Evolutionary conservation across 208 protist species (phyloP), one percentile per base, ranked within the genome.

Genomic region (Acanthamoeba culbertsoni): DNA sequence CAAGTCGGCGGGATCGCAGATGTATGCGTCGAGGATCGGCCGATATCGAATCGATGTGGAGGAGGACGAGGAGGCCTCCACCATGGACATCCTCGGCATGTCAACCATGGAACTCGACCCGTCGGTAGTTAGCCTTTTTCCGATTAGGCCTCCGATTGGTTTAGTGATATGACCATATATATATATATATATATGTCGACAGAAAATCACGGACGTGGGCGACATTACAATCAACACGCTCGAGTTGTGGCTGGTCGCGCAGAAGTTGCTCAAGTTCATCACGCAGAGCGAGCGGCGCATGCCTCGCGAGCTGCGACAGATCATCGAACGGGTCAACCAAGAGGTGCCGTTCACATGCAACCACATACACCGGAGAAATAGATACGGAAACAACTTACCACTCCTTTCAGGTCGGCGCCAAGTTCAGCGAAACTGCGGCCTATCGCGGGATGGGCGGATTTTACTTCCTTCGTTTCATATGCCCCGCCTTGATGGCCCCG

Each of bases 181-280:
- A n/a, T n/a, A n/a, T n/a, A n/a, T n/a, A n/a, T n/a, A 59, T n/a
- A 59, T n/a, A 59, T 23, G 51, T 59, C 51, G 14, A n/a, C 73
- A 84, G 43, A 84, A 84, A 57, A 10, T 84, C 12, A 45, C 48
- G 14, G 73, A 84, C 26, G 73, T 45, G 2, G 28, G 43, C 7
- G 73, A 84, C 23, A 28, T 57, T 10, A 84, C 73, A 14, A 84
- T 90, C 35, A 90, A 90, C 53, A 90, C 35, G 35, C 82, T 90
- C 14, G 53, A 90, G 28, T 53, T 90, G 51, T 90, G 82, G 82
- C 55, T 90, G 1, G 43, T 90, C 35, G 82, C 82, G 0, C 82
- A 90, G 31, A 90, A 90, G 53, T 33, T 90, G 51, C 46, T 90
- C 53, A 68, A 71, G 53, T 20, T 45, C 35, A 90, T 90, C 82